Evolutionary conservation across 2,329 filamentous ascomycete genomes (phyloP), one percentile per base, ranked within the genome.

Genomic region (Colletotrichum coccodes): DNA sequence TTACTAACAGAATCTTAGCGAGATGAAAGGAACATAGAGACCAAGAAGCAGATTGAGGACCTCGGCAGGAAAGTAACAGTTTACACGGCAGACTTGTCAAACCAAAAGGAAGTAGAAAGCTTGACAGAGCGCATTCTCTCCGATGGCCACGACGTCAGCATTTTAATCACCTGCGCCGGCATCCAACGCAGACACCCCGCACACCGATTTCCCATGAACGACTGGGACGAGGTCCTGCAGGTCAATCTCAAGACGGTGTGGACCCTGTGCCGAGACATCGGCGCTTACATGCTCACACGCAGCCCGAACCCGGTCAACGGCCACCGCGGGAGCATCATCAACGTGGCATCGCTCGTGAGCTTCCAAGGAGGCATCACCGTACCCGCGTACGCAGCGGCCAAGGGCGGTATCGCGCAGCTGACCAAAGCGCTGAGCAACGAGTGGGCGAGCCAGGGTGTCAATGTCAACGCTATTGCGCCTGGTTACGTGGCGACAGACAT

Each of bases 401-500:
- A 97, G 81, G 94, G 94, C 50, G 94, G 92, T 9, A 90, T 97
- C 0, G 91, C 89, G 6, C 94, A 97, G 82, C 80, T 97, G 68
- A 96, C 94, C 57, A 96, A 96, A 82, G 91, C 91, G 26, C 84
- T 97, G 68, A 90, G 91, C 50, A 97, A 97, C 76, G 93, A 97
- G 82, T 97, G 94, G 94, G 89, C 91, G 0, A 79, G 84, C n/a
- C 87, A 90, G 75, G 94, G 94, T 2, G 86, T 97, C 71, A 93
- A 87, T 0, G 94, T 97, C 36, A 97, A 97, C 78, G 93, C 92
- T 6, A 93, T 97, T 76, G 94, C 94, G 4, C 94, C 94, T 0
- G 94, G 94, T 0, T 97, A 97, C 79, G 93, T 97, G 73, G 92
- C 89, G 53, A 97, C 94, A n/a, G 94, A 97, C 69, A 97, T 97